A percentile compares a stretch with the other conserved stretches of the same genome.
phyloP scores from a whole-genome alignment of 2,329 filamentous ascomycete genomes.

The Stagonosporopsis vannaccii region DNA sequence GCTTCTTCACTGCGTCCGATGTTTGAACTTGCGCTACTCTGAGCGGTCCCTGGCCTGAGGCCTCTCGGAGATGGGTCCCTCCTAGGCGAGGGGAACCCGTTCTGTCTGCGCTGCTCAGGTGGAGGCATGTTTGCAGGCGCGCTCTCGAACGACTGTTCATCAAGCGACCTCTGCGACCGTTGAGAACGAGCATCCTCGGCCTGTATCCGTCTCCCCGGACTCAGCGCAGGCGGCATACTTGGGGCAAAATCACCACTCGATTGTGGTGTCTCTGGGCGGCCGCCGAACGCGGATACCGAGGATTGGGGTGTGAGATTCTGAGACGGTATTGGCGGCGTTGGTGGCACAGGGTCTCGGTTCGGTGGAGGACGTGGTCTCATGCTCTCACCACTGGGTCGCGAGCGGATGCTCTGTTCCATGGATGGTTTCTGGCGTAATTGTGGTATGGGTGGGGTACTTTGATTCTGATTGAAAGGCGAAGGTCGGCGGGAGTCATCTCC shows the following conservation, averaged over 20 bases:
- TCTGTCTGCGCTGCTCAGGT: constrained; percentile 40
- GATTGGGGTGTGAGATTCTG: constrained; percentile 51
- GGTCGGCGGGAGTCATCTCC: constrained; percentile 41
- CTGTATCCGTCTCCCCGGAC: constrained; percentile 36
- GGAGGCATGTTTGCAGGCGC: constrained; percentile 27
- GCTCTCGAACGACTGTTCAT: constrained; percentile 36
- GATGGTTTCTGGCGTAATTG: constrained; percentile 42
- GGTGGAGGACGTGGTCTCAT: constrained; percentile 42
- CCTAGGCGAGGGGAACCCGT: constrained; percentile 35
- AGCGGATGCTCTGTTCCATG: constrained; percentile 45
- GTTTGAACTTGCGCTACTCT: constrained; percentile 46
- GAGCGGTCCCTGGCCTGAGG: constrained; percentile 45
- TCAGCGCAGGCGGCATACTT: constrained; percentile 32
- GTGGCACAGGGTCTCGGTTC: constrained; percentile 41
- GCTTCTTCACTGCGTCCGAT: constrained; percentile 40
- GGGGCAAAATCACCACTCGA: constrained; percentile 24
- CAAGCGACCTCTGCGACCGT: constrained; percentile 38
- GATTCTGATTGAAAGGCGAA: constrained; percentile 28
- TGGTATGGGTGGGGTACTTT: constrained; percentile 36
- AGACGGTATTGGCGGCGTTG: constrained; percentile 36
- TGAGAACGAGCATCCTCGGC: constrained; percentile 43
- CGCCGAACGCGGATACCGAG: constrained; percentile 47
- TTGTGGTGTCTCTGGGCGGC: constrained; percentile 44
- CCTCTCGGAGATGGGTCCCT: constrained; percentile 45
- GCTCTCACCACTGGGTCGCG: constrained; percentile 46